Conservation (phyloP, 2,329 filamentous ascomycete genomes). For the Pestalotiopsis sp. region DNA sequence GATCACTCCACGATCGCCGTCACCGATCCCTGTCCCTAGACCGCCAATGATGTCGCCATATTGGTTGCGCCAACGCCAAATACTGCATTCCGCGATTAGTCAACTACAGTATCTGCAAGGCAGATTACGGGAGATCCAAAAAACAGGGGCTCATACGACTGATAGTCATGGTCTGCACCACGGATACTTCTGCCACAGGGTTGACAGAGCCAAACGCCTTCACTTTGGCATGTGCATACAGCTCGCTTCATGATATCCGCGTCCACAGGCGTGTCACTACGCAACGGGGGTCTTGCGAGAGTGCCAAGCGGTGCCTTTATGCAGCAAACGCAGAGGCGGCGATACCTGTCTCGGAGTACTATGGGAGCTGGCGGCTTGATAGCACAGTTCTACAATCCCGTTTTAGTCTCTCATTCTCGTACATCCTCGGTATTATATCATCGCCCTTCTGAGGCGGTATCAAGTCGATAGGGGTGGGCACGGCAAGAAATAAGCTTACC, state of each 20-base stretch:
- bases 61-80: slow-evolving; percentile 87
- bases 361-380: slow-evolving; percentile 75
- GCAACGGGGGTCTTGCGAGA: slow-evolving; percentile 46
- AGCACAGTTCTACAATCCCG: slow-evolving; percentile 73
- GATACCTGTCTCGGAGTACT: slow-evolving; percentile 72
- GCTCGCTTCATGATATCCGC: slow-evolving; percentile 56
- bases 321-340: slow-evolving; percentile 78
- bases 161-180: slow-evolving; percentile 58
- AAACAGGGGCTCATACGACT: slow-evolving; percentile 40
- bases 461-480: slow-evolving; percentile 3
- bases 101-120: slow-evolving; percentile 1
- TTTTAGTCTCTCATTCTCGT: neutral
- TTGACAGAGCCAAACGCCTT: slow-evolving; percentile 80
- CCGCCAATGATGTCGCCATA: slow-evolving; percentile 81
- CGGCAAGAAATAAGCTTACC: slow-evolving; percentile 48
- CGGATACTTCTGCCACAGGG: slow-evolving; percentile 76
- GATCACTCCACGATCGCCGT: slow-evolving; percentile 83
- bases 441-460: neutral
- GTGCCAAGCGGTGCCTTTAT: slow-evolving; percentile 66
- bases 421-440: neutral
- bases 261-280: slow-evolving; percentile 47
- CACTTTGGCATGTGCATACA: slow-evolving; percentile 52
- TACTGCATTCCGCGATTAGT: slow-evolving; percentile 39
- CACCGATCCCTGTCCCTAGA: slow-evolving; percentile 82
- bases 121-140: slow-evolving; percentile 9